These are phyloP conservation scores for Eutrema yunnanense DNA, from an alignment of 345 rosid species.

Conservation along the genomic window DNA sequence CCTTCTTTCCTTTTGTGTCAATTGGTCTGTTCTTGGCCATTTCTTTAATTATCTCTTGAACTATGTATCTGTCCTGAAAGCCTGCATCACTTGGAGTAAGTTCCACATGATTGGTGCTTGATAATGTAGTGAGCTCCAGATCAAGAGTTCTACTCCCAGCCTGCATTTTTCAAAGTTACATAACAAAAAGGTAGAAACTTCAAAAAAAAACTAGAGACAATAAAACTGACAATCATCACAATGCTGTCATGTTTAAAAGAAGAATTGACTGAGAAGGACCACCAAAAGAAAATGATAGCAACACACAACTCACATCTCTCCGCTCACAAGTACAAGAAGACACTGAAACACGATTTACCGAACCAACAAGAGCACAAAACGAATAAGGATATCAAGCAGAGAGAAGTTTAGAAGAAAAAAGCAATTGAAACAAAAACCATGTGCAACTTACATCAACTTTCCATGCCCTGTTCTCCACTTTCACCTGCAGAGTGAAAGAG, in stretches of 20 bases:
- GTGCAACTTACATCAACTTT: constrained; percentile 68
- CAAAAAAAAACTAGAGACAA: background rate
- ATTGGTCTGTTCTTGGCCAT: constrained; percentile 97
- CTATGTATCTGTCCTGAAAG: constrained; percentile 93
- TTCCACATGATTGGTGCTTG: constrained; percentile 88
- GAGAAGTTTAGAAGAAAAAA: background rate
- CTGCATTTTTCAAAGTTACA: constrained; percentile 34
- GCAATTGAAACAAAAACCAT: background rate
- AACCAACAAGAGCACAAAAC: background rate
- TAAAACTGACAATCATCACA: background rate
- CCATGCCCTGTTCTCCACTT: constrained; percentile 90
- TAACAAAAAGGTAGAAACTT: background rate
- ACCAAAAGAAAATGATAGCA: background rate
- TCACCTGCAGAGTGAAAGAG: constrained; percentile 57
- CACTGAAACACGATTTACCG: background rate
- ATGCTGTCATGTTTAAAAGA: background rate
- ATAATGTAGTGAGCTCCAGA: constrained; percentile 78
- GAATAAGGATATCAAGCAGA: background rate
- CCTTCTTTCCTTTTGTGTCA: constrained; percentile 79
- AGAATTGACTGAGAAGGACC: background rate
- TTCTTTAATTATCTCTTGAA: constrained; percentile 93
- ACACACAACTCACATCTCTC: background rate
- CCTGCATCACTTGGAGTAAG: constrained; percentile 94
- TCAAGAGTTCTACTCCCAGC: constrained; percentile 88
- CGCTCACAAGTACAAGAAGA: background rate